phyloP scores from a whole-genome alignment of 768 basidiomycete genomes.

The Collybiopsis luxurians region DNA sequence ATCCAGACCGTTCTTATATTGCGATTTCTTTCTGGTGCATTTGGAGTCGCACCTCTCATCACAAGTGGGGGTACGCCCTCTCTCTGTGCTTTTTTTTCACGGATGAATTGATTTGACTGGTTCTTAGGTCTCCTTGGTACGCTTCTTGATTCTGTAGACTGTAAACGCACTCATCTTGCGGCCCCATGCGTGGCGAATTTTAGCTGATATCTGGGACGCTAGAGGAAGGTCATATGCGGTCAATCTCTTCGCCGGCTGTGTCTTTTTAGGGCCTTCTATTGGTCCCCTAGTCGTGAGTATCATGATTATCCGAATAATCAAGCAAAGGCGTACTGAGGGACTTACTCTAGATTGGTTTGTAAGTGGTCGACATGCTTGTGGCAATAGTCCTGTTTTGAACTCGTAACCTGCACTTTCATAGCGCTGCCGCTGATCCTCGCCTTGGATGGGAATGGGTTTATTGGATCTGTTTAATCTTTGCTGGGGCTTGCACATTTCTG shows the following conservation, averaged over 20 bases:
- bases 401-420: too few species aligned
- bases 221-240: constrained; percentile 51
- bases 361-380: too few species aligned
- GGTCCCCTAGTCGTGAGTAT: constrained; percentile 65
- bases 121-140: too few species aligned
- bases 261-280: constrained; percentile 61
- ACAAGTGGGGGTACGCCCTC: constrained; percentile 45
- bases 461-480: constrained; percentile 70
- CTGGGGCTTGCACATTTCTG: constrained; percentile 45
- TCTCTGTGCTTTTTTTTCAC: too few species aligned
- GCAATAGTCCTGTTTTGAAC: too few species aligned
- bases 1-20: constrained; percentile 57
- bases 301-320: too few species aligned
- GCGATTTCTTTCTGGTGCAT: constrained; percentile 63
- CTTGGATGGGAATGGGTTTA: constrained; percentile 66
- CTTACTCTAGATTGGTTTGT: too few species aligned
- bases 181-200: constrained; percentile 32
- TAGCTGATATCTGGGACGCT: constrained; percentile 58
- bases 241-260: constrained; percentile 54
- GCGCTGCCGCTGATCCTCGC: constrained; percentile 39
- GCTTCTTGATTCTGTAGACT: too few species aligned
- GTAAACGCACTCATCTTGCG: too few species aligned
- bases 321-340: too few species aligned
- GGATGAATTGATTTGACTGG: too few species aligned
- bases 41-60: constrained; percentile 56